Percentiles rank a stretch among this genome's conserved stretches.
These are phyloP conservation scores for Dothideomycetidae sp. DNA, from an alignment of 2,329 filamentous ascomycete species.

Conservation along the genomic window DNA sequence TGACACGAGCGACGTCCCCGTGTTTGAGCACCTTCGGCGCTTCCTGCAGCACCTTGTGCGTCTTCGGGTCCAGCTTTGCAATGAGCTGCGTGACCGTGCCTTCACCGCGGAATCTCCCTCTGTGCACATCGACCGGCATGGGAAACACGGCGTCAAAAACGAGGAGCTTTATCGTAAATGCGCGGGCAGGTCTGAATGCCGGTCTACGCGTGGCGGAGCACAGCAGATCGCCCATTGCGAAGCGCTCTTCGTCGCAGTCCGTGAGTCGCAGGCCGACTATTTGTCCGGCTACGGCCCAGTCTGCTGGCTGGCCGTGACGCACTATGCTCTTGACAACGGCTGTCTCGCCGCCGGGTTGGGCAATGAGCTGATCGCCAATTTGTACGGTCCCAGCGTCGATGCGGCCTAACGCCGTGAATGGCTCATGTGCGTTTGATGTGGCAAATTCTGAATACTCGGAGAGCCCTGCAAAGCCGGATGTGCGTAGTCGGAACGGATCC, in stretches of 20 bases:
- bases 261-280: slow-evolving; percentile 72
- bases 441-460: slow-evolving; percentile 6
- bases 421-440: not conserved
- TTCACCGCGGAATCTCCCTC: slow-evolving; percentile 65
- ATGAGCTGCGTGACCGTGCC: slow-evolving; percentile 60
- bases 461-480: slow-evolving; percentile 67
- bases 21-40: slow-evolving; percentile 74
- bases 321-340: slow-evolving; percentile 72
- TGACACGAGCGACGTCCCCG: slow-evolving; percentile 60
- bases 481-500: slow-evolving; percentile 71
- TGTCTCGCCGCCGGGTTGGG: slow-evolving; percentile 68
- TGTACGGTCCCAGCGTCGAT: slow-evolving; percentile 76
- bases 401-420: slow-evolving; percentile 65
- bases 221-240: slow-evolving; percentile 69
- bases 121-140: slow-evolving; percentile 77
- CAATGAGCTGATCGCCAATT: slow-evolving; percentile 62
- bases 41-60: slow-evolving; percentile 63
- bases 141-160: slow-evolving; percentile 84
- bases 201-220: slow-evolving; percentile 37
- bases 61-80: slow-evolving; percentile 64
- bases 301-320: slow-evolving; percentile 54
- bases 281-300: slow-evolving; percentile 89
- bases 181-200: slow-evolving; percentile 52
- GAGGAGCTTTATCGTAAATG: slow-evolving; percentile 71
- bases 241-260: slow-evolving; percentile 65